phyloP scores from a whole-genome alignment of 257 asterid genomes.

The Solanum sparsipilum region DNA sequence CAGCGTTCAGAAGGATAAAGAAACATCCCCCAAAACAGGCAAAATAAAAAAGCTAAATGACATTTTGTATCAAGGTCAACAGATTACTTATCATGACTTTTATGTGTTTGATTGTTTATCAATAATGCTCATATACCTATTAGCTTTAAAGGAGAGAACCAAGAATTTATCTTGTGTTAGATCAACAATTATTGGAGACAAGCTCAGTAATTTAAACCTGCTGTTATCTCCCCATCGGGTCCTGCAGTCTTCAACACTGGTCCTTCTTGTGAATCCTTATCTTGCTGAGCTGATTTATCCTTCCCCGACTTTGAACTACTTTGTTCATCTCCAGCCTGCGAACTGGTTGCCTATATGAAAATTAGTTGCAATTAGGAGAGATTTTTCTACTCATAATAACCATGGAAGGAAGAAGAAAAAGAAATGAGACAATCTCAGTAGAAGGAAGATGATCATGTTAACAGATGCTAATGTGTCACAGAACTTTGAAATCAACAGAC shows the following conservation, averaged over 20 bases:
- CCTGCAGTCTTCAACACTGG: conserved; percentile 78
- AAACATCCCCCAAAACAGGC: background rate
- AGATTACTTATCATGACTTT: background rate
- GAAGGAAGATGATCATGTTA: background rate
- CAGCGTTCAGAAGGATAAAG: background rate
- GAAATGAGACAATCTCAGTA: background rate
- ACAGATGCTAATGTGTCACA: background rate
- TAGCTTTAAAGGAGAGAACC: background rate
- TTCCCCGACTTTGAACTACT: conserved; percentile 67
- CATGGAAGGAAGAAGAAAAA: background rate
- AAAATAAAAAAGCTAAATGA: background rate
- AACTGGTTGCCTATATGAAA: conserved; percentile 64
- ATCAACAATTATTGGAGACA: background rate
- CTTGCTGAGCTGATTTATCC: conserved; percentile 70
- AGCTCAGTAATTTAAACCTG: conserved; percentile 35
- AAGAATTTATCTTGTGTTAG: background rate
- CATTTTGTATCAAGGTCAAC: background rate
- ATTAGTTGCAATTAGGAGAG: background rate
- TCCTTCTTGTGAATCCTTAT: conserved; percentile 74
- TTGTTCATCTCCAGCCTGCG: conserved; percentile 70
- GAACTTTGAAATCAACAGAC: background rate
- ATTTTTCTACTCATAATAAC: background rate
- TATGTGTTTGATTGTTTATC: background rate
- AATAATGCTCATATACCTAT: background rate
- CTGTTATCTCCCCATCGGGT: conserved; percentile 91